Base-by-base conservation (phyloP, 2,329 filamentous ascomycete species). In the Fusarium stilboides region DNA sequence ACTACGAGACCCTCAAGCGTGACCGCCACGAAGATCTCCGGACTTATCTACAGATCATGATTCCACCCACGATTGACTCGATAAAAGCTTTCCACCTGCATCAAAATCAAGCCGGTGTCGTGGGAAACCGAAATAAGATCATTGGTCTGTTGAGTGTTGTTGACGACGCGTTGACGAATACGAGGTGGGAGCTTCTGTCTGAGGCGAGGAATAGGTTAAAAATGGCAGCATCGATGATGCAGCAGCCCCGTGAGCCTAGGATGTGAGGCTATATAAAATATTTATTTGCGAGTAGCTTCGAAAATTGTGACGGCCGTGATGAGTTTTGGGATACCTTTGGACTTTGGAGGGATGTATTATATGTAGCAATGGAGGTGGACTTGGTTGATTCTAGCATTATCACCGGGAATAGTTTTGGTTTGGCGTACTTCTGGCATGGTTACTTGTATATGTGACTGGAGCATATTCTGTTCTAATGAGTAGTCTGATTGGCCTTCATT, bases 41-140 rank as follows among this genome's bases (percentile, higher is more conserved):
- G 24, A 73, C 73, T 10, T 75, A 75, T 28, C 61, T 75, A 1
- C 73, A 75, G 34, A 74, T 75, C 40, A 75, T 75, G 73, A 74
- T 75, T 2, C 73, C 73, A 8, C 71, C 73, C 4, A 74, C 73
- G 0, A 75, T 75, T 14, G 72, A 74, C 39, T 75, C 73, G 4
- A 75, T 71, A 47, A 75, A 75, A 22, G 73, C 71, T 13, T 75
- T 75, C 13, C 73, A 75, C 22, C 43, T 75, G 15, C 73, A 75
- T 14, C 73, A 75, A 24, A 75, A 75, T n/a, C 73, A 75, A 42
- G 73, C 69, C 3, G 73, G 73, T 2, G 73, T 75, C 2, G 73
- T 75, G 0, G 73, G 73, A 8, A 75, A 75, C 37, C 62, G 73
- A 6, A 75, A 75, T 15, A 75, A 72, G 26, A 69, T 73, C 31